A percentile compares a stretch with the other conserved stretches of the same genome.
phyloP scores from a whole-genome alignment of 495 filamentous ascomycete species.

The Lichenothelia convexa region DNA sequence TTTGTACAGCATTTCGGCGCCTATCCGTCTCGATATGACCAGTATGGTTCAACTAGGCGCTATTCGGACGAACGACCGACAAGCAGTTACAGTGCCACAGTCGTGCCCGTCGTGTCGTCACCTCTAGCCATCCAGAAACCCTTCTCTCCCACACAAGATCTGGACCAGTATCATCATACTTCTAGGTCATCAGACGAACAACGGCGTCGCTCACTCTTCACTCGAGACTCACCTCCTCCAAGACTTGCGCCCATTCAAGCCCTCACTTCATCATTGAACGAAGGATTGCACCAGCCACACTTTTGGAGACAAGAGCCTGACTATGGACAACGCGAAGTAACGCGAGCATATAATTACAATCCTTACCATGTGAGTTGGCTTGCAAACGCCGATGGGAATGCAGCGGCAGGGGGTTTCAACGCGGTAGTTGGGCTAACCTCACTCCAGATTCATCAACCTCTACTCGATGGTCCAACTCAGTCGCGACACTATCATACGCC shows the following conservation, averaged over 20 bases:
- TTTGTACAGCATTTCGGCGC: conserved; percentile 2
- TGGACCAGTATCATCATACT: conserved; percentile 22
- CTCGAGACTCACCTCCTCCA: conserved; percentile 9
- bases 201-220: conserved; percentile 13
- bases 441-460: conserved; percentile 9
- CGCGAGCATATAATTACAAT: conserved; percentile 8
- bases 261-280: conserved; percentile 1
- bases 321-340: too few species aligned
- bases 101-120: conserved; percentile 17
- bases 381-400: conserved; percentile 2
- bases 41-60: conserved; percentile 6
- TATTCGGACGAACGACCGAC: conserved; percentile 8
- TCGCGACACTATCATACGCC: conserved; percentile 1
- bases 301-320: not conserved
- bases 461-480: conserved; percentile 3
- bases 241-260: conserved; percentile 18
- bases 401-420: conserved; percentile 9
- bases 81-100: conserved; percentile 5
- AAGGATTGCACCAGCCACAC: conserved; percentile 4
- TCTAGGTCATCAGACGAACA: conserved; percentile 21
- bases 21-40: not conserved
- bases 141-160: conserved; percentile 18
- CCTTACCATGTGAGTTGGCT: not conserved
- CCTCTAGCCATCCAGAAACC: conserved; percentile 7
- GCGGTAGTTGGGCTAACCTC: conserved; percentile 10